Evolutionary conservation across 73 alveolate species (phyloP), one percentile per base, ranked within the genome.

Genomic region (Tetrahymena borealis): DNA sequence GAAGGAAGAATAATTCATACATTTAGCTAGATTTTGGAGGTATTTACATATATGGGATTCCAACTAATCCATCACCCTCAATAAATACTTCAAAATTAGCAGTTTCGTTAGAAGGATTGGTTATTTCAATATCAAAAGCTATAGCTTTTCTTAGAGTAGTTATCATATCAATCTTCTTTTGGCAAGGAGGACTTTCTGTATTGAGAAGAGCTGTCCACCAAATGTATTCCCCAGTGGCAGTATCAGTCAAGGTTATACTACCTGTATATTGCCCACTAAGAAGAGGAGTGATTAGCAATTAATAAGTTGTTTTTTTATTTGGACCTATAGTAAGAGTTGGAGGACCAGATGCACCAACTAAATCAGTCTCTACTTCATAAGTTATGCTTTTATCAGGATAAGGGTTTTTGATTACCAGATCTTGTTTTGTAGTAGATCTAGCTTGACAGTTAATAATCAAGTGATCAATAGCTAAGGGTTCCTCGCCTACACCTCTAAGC

Each of bases 121-220:
- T 96, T 36, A 98, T 95, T 94, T 96, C 97, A 7, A 98, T 96
- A 37, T 98, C 99, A 32, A 97, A 98, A 77, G 97, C 96, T 33
- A 97, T 96, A 15, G 99, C 99, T 93, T 98, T 97, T 93, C 99
- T 95, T 24, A 97, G 96, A 91, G 92, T 94, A 3, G 99, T 96
- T 93, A 96, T 96, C 91, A 98, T 94, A 78, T 97, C 99, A 7
- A 98, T 94, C 40, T 96, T 91, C 91, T 96, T 95, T 79, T 98
- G 98, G 15, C 99, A 99, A 33, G 95, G 94, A 20, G 99, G 99
- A 33, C 98, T 95, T 78, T 98, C 99, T 9, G 99, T 98, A 78
- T 98, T 97, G 20, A 98, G 97, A 91, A 97, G 99, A 11, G 98
- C 98, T 36, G 99, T 98, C 94, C 98, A 98, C 99, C 99, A 98